Conservation (phyloP, 306 rosid genomes). For the Casuarina glauca region DNA sequence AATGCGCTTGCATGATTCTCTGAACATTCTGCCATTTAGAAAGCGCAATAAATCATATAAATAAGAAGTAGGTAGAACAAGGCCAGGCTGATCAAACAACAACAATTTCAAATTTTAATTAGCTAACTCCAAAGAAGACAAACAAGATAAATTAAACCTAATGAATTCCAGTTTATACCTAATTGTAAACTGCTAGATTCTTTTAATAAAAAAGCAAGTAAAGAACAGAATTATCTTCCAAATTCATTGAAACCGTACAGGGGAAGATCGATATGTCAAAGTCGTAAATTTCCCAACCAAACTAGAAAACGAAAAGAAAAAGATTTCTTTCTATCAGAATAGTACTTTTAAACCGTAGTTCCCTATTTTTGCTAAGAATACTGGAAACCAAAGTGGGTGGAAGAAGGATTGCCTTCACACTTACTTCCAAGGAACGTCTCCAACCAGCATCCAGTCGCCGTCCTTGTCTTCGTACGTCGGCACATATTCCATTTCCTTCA, state of each 20-base stretch:
- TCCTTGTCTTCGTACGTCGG: slow-evolving; percentile 39
- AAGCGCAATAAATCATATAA: background rate
- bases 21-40: slow-evolving; percentile 36
- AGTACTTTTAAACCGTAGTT: too few species aligned
- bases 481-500: slow-evolving; percentile 30
- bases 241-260: too few species aligned
- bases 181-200: too few species aligned
- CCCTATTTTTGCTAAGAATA: background rate
- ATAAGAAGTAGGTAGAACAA: background rate
- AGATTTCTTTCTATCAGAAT: too few species aligned
- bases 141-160: too few species aligned
- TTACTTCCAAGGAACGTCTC: slow-evolving; percentile 51
- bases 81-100: background rate
- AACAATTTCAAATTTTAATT: background rate
- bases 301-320: too few species aligned
- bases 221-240: too few species aligned
- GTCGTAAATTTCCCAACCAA: too few species aligned
- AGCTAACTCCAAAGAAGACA: background rate
- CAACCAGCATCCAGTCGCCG: slow-evolving; percentile 45
- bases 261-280: too few species aligned
- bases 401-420: background rate
- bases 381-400: background rate
- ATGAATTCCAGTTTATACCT: background rate
- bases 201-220: too few species aligned
- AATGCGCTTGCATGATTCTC: slow-evolving; percentile 47